Evolutionary conservation across 2,329 filamentous ascomycete species (phyloP), one percentile per base, ranked within the genome.

Genomic region (Diaporthe sp.): DNA sequence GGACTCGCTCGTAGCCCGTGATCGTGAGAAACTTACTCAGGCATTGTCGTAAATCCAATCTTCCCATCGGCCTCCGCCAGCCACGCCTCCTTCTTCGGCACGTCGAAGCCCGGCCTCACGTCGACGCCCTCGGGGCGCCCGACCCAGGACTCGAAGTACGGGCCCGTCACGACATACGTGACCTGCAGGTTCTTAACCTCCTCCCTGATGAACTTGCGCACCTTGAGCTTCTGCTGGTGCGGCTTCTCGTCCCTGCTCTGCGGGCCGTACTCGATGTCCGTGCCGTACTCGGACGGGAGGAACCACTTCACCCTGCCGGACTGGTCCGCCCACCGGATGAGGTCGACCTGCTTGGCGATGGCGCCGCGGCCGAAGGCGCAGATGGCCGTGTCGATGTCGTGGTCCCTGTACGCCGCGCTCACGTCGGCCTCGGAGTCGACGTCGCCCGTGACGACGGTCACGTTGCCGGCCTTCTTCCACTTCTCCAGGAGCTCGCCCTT

Each of bases 151-250:
- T 93, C 92, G 40, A 89, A 88, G 77, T 92, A 94, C 0, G 92
- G 92, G 0, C 92, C 92, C 0, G 92, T 94, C 6, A 94, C 92
- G 0, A 94, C 83, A 79, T 92, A 94, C 0, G 92, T 93, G 73
- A 92, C 87, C 67, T 90, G 86, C 35, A 94, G 80, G 10, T 86
- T 82, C 77, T 86, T 85, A 19, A 89, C 79, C n/a, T 87, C 83
- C 47, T 88, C 87, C 61, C 87, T 86, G 42, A 93, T 85, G 40
- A 88, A 88, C 73, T 87, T 89, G 74, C 93, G 87, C n/a, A 94
- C 91, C 78, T 91, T 89, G 71, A 94, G 86, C 81, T 95, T 95
- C 72, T 87, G 82, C 83, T 94, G 92, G 79, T 95, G 93, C 3
- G 93, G 91, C 79, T 88, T 89, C 82, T 95, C 93, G 12, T 83